Conservation (phyloP, 2,329 filamentous ascomycete genomes). For the Xylaria sp. region DNA sequence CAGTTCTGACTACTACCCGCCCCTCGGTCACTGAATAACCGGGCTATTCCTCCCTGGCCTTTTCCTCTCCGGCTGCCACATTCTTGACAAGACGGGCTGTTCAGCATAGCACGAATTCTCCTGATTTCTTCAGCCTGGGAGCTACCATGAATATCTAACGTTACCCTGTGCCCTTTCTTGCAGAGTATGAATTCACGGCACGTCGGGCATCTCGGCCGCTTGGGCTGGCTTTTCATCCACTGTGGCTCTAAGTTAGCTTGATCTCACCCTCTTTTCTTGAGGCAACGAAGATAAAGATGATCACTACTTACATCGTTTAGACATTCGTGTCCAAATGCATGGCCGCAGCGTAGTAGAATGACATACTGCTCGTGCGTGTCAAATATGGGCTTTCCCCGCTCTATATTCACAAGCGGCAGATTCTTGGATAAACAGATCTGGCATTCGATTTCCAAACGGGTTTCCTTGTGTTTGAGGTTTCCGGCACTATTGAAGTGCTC, state of each 20-base stretch:
- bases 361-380: slow-evolving; percentile 1
- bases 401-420: background rate
- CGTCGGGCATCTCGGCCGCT: background rate
- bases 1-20: background rate
- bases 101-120: background rate
- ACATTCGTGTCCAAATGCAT: slow-evolving; percentile 10
- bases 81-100: background rate
- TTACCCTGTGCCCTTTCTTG: background rate
- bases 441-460: slow-evolving; percentile 10
- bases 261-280: background rate
- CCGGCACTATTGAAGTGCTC: slow-evolving; percentile 5
- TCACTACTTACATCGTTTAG: background rate
- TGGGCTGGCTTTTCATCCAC: background rate
- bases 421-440: slow-evolving; percentile 14
- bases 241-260: background rate
- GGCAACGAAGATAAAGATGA: background rate
- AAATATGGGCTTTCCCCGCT: background rate
- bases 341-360: slow-evolving; percentile 18
- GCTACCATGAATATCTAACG: background rate
- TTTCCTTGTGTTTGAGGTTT: background rate
- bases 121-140: background rate
- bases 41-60: background rate
- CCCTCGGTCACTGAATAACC: background rate
- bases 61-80: background rate
- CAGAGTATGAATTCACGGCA: background rate